phyloP scores from a whole-genome alignment of 2,329 filamentous ascomycete genomes.

The Penicillium sp. region DNA sequence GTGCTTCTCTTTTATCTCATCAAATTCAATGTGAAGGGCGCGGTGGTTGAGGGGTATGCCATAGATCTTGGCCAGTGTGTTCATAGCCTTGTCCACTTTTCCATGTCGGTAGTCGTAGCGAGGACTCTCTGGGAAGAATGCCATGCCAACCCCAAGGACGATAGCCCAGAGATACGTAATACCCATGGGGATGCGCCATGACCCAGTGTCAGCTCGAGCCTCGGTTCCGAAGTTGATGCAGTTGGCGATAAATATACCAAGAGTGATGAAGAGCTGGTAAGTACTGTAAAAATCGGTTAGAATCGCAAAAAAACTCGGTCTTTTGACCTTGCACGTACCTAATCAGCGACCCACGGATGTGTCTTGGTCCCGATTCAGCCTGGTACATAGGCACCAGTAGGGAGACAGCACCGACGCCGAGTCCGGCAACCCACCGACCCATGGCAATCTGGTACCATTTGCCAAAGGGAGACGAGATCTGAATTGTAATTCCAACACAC shows the following conservation, averaged over 20 bases:
- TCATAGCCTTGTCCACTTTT: constrained; percentile 52
- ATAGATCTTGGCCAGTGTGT: constrained; percentile 57
- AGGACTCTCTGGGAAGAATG: constrained; percentile 59
- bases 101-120: constrained; percentile 61
- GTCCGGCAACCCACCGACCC: constrained; percentile 46
- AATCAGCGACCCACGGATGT: constrained; percentile 49
- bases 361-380: constrained; percentile 46
- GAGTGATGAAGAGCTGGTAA: constrained; percentile 51
- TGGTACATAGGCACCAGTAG: constrained; percentile 51
- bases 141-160: constrained; percentile 57
- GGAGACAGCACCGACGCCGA: constrained; percentile 47
- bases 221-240: constrained; percentile 51
- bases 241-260: constrained; percentile 50
- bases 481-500: constrained; percentile 44
- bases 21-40: constrained; percentile 54
- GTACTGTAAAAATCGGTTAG: constrained; percentile 30
- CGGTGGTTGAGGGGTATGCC: constrained; percentile 56
- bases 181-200: constrained; percentile 56
- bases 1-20: constrained; percentile 59
- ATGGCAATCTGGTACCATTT: constrained; percentile 46
- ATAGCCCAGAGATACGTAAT: constrained; percentile 59
- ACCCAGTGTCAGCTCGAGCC: constrained; percentile 36
- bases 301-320: background rate
- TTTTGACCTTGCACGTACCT: constrained; percentile 25
- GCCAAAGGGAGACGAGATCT: constrained; percentile 40